Base-by-base conservation (phyloP, 768 basidiomycete genomes). In the Amanita brunnescens region DNA sequence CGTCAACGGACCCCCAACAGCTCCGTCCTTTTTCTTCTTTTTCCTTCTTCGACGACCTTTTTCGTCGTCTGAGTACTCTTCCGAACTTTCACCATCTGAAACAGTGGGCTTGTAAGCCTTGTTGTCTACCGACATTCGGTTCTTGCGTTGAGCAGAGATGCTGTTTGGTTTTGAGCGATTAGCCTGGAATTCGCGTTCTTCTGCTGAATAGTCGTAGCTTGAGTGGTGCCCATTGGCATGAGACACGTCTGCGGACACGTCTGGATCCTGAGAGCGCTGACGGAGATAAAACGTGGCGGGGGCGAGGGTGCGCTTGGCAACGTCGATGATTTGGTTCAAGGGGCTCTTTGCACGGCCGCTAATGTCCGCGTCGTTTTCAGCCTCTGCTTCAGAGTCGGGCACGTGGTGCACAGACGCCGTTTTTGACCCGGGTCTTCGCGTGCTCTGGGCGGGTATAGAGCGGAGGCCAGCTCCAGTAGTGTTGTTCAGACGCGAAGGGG, bases 141-240 rank as follows among this genome's bases (percentile, higher is more conserved):
- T 75, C 21, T 80, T 77, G 61, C 72, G 78, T 55, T 74, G 68
- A 6, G 59, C 60, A 8, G 63, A 55, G 20, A 23, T n/a, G 42
- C 33, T 51, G 8, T n/a, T 42, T 57, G 60, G 49, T 38, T 59
- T 59, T 45, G 61, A 66, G 65, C 58, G 69, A 51, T 58, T 64
- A 23, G 61, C 67, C 54, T 79, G 74, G 56, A 71, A 83, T 23
- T 85, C 80, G 21, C 75, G 73, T 59, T 92, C 87, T 61, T 92
- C 88, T 5, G 75, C 79, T 7, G 79, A 76, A 60, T 91, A 92
- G 64, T 87, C 87, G 63, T 91, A 90, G 57, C 83, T 87, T 0
- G 71, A 55, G 26, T 76, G 67, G 49, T 70, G 68, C 32, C 66
- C 68, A 52, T 65, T 58, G 57, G 66, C 52, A 61, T 67, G 55